Percentiles rank a stretch among this genome's conserved stretches.
Conservation (phyloP, 1,139 yeast genomes). For the Sugiyamaella novakii region DNA sequence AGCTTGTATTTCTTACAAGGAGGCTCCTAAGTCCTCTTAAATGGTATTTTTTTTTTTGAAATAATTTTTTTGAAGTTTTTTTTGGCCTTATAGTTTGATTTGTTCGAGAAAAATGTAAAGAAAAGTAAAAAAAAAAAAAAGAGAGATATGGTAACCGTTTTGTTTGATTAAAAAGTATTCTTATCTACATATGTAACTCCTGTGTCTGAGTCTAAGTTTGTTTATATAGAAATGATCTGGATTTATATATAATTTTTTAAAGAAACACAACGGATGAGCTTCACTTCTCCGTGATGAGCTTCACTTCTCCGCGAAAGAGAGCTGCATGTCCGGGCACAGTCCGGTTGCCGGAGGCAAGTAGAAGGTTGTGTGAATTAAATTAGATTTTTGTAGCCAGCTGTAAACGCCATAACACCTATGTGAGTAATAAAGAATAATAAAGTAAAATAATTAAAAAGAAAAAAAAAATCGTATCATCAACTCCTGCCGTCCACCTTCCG, state of each 20-base stretch:
- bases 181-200: conserved; percentile 3
- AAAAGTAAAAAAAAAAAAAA: no score
- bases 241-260: no score
- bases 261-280: no score
- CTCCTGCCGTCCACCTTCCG: background rate
- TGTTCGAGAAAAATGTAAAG: background rate
- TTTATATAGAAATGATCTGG: conserved; percentile 3
- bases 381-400: no score
- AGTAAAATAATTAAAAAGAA: background rate
- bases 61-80: background rate
- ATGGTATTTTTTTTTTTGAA: conserved; percentile 4
- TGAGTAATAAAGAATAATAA: background rate
- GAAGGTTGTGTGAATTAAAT: no score
- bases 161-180: conserved; percentile 15
- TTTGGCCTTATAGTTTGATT: no score
- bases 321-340: conserved; percentile 5
- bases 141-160: conserved; percentile 2
- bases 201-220: background rate
- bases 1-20: conserved; percentile 97
- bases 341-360: conserved; percentile 6
- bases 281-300: no score
- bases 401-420: conserved; percentile 6
- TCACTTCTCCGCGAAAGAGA: no score
- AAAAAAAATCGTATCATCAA: background rate
- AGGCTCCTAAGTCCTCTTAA: conserved; percentile 63